A percentile compares a stretch with the other conserved stretches of the same genome.
Evolutionary conservation across 768 basidiomycete species (phyloP).

Genomic region (Kwoniella dendrophila): DNA sequence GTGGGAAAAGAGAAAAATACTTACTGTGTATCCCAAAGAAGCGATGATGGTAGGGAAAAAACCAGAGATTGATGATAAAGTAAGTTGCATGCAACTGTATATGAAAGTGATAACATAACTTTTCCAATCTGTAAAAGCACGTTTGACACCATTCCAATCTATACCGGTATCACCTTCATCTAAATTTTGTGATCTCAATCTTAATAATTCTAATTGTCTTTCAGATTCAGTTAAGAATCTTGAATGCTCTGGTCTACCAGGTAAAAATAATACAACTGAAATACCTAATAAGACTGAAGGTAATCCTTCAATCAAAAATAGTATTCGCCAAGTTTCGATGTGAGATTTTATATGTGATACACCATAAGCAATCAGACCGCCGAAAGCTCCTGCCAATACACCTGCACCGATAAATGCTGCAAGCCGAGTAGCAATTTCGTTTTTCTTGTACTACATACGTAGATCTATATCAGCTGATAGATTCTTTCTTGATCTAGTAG

Average conservation of each 20-base stretch:
- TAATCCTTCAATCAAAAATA: conserved; percentile 25
- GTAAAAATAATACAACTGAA: background rate
- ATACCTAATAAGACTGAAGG: background rate
- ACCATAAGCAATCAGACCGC: conserved; percentile 25
- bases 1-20: background rate
- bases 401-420: conserved; percentile 46
- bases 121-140: background rate
- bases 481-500: no score
- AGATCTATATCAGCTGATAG: conserved; percentile 18
- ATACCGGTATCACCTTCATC: background rate
- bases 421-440: conserved; percentile 45
- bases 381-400: conserved; percentile 27
- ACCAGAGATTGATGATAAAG: background rate
- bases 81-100: conserved; percentile 1
- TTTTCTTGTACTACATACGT: conserved; percentile 38
- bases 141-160: conserved; percentile 2
- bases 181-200: background rate
- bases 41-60: background rate
- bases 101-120: background rate
- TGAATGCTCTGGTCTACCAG: background rate
- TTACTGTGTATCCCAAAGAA: background rate
- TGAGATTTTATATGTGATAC: conserved; percentile 42
- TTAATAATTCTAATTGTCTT: background rate
- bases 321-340: conserved; percentile 22
- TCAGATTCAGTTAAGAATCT: background rate